A percentile compares a stretch with the other conserved stretches of the same genome.
phyloP scores from a whole-genome alignment of 2,329 filamentous ascomycete species.

The Pseudogymnoascus sp. region DNA sequence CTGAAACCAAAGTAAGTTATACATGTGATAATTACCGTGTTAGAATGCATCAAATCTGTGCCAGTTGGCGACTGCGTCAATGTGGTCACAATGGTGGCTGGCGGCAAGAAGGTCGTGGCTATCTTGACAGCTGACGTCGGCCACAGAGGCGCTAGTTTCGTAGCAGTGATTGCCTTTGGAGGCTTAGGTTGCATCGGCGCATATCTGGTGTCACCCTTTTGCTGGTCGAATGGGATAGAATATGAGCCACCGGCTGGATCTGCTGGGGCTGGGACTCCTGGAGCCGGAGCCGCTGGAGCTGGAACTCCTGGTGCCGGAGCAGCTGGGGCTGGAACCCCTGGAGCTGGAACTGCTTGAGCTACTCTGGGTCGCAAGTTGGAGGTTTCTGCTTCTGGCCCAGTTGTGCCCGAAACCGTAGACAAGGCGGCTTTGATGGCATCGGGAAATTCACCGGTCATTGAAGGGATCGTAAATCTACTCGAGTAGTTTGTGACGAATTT shows the following conservation, averaged over 20 bases:
- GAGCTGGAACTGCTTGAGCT: constrained; percentile 13
- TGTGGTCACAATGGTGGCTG: constrained; percentile 29
- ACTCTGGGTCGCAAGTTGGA: constrained; percentile 20
- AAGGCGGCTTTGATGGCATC: constrained; percentile 31
- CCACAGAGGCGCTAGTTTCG: constrained; percentile 29
- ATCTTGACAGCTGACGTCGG: constrained; percentile 30
- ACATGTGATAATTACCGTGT: constrained; percentile 26
- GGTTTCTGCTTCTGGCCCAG: constrained; percentile 30
- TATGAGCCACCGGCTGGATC: constrained; percentile 20
- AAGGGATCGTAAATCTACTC: constrained; percentile 51
- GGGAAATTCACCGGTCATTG: constrained; percentile 54
- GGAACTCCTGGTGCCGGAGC: constrained; percentile 19
- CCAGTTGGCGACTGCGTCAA: constrained; percentile 30
- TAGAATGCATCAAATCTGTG: constrained; percentile 28
- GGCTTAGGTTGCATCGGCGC: constrained; percentile 34
- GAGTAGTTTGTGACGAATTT: constrained; percentile 52
- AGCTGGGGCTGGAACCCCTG: constrained; percentile 11
- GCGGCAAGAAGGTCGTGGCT: constrained; percentile 28
- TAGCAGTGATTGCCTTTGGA: constrained; percentile 31
- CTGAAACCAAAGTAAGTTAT: background rate
- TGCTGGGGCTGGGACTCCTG: constrained; percentile 7
- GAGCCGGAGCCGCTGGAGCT: constrained; percentile 14
- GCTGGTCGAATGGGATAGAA: constrained; percentile 28
- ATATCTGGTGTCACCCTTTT: constrained; percentile 32
- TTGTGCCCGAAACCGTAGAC: constrained; percentile 30